These are phyloP conservation scores for Margaritispora aquatica DNA, from an alignment of 495 filamentous ascomycete species.

Conservation along the genomic window DNA sequence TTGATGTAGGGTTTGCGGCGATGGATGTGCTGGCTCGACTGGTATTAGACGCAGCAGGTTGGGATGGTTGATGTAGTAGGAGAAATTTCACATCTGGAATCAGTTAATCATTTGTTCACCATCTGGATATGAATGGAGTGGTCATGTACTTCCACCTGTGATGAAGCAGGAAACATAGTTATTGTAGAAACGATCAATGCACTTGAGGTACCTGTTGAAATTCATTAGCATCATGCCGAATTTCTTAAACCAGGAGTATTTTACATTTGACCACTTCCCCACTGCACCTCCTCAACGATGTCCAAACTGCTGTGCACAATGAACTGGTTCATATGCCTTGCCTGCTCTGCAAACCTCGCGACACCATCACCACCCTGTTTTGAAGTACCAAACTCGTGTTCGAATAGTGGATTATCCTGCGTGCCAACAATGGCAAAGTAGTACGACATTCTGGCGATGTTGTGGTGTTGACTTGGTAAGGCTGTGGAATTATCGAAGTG, in stretches of 20 bases:
- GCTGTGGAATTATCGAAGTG: neutral
- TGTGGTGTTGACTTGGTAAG: neutral
- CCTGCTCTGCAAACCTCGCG: constrained; percentile 76
- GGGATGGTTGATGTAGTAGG: constrained; percentile 72
- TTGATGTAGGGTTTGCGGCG: constrained; percentile 72
- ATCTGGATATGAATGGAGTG: neutral
- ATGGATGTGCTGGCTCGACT: constrained; percentile 57
- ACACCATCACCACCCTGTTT: constrained; percentile 91
- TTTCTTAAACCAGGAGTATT: constrained; percentile 9
- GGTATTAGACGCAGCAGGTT: constrained; percentile 29
- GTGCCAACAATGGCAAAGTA: constrained; percentile 95
- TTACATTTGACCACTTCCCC: constrained; percentile 75
- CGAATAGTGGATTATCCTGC: constrained; percentile 90
- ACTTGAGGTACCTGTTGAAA: constrained; percentile 77
- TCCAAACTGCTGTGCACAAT: constrained; percentile 89
- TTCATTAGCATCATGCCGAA: neutral
- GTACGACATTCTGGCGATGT: constrained; percentile 72
- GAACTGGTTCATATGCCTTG: constrained; percentile 93
- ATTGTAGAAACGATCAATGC: constrained; percentile 87
- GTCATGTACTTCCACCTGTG: constrained; percentile 57
- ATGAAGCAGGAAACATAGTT: constrained; percentile 89
- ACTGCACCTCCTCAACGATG: constrained; percentile 92
- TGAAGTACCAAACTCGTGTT: constrained; percentile 91
- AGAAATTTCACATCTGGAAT: constrained; percentile 70
- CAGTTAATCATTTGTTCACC: neutral